These are phyloP conservation scores for Colletotrichum tabaci DNA, from an alignment of 2,329 filamentous ascomycete species.

Conservation along the genomic window DNA sequence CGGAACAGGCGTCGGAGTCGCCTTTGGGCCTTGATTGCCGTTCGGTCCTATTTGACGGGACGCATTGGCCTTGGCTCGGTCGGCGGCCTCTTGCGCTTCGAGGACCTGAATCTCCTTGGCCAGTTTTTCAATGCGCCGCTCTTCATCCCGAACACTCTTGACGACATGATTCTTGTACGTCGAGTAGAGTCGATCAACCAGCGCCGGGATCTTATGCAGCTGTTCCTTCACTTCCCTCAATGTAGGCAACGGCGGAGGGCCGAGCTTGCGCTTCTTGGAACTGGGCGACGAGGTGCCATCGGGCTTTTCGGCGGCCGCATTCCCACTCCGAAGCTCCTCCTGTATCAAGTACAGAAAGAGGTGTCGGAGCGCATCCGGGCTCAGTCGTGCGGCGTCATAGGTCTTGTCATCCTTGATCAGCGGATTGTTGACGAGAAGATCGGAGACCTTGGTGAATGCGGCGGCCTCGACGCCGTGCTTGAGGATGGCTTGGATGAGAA, in stretches of 20 bases:
- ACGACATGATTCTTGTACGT: constrained; percentile 80
- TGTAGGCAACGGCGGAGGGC: constrained; percentile 74
- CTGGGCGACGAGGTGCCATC: constrained; percentile 61
- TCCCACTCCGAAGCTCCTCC: constrained; percentile 76
- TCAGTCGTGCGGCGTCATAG: constrained; percentile 83
- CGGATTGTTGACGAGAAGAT: constrained; percentile 80
- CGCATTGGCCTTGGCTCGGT: constrained; percentile 40
- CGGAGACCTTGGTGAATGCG: constrained; percentile 81
- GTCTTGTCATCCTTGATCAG: constrained; percentile 78
- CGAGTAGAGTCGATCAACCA: constrained; percentile 82
- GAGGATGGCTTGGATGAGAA: constrained; percentile 86
- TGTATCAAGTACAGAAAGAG: constrained; percentile 83
- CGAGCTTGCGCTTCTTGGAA: constrained; percentile 82
- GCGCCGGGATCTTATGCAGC: constrained; percentile 75
- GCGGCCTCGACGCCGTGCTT: constrained; percentile 75
- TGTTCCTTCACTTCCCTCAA: constrained; percentile 78
- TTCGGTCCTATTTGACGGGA: constrained; percentile 16
- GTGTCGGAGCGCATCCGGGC: constrained; percentile 82
- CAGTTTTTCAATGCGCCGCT: constrained; percentile 75
- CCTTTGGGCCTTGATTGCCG: constrained; percentile 8
- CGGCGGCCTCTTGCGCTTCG: constrained; percentile 62
- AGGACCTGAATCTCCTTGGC: constrained; percentile 79
- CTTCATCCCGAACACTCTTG: constrained; percentile 81
- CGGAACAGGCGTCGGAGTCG: constrained; percentile 33
- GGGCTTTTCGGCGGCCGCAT: constrained; percentile 53